phyloP scores from a whole-genome alignment of 345 rosid species.

The Litchi chinensis region DNA sequence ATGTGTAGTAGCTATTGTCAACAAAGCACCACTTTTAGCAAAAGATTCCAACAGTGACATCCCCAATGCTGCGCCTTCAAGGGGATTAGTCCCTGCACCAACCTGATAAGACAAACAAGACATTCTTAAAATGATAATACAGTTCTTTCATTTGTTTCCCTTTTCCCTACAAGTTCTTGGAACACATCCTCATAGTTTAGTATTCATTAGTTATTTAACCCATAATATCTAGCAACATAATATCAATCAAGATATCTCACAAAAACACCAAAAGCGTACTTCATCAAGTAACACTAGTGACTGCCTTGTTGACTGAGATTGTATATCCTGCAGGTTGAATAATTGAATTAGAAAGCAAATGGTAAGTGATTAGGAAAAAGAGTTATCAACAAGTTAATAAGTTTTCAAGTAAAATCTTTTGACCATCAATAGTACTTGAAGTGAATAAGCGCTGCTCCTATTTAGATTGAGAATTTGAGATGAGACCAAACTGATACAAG shows the following conservation, averaged over 20 bases:
- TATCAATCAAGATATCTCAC: not conserved
- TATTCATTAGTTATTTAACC: not conserved
- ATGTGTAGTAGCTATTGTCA: conserved; percentile 94
- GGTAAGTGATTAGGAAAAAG: not conserved
- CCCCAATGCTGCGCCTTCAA: conserved; percentile 96
- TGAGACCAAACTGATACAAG: not conserved
- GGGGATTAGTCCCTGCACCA: conserved; percentile 98
- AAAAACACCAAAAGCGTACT: conserved; percentile 48
- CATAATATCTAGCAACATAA: not conserved
- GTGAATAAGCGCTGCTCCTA: not conserved
- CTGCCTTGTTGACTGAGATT: conserved; percentile 65
- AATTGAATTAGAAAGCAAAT: conserved; percentile 8
- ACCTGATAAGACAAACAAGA: conserved; percentile 46
- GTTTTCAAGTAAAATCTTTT: conserved; percentile 16
- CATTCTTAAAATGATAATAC: conserved; percentile 7
- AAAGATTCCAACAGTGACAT: conserved; percentile 90
- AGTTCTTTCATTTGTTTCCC: not conserved
- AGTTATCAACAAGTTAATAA: not conserved
- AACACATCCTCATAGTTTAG: not conserved
- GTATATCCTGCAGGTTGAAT: conserved; percentile 66
- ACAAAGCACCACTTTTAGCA: conserved; percentile 67
- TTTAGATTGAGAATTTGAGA: conserved; percentile 9
- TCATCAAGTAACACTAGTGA: conserved; percentile 92
- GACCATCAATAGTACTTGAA: conserved; percentile 4
- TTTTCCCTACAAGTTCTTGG: not conserved